Base-by-base conservation (phyloP, 148 eudicot genomes). In the Chenopodium album region DNA sequence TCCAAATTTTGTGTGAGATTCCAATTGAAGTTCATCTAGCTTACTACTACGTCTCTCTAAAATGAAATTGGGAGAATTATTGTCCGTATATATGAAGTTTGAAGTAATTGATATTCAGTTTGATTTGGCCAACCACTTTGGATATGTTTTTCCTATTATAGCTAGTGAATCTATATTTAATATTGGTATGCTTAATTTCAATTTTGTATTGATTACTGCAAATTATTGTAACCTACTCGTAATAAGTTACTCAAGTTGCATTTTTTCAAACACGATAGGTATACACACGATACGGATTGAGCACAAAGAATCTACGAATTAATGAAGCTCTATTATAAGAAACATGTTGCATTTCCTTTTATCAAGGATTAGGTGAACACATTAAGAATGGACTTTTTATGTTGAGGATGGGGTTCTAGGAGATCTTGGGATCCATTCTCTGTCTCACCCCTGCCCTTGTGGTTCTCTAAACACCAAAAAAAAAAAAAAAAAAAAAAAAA, bases 91-190 rank as follows among this genome's bases (percentile, higher is more conserved):
- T 4, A 13, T 28, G 41, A 52, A 29, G 0, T 74, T 74, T 1
- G 59, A 14, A 73, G 2, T 12, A 47, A 13, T n/a, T 0, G 19
- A 23, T 47, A 9, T 8, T 23, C 77, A 74, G 20, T 74, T 74
- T 74, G 77, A 74, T 74, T 50, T 52, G 77, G 63, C 77, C 77
- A 52, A 74, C 77, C 41, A 74, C 62, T 48, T 48, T 13, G 63
- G 77, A 74, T 74, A 50, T 74, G 52, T 5, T 26, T 50, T 50
- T 50, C 22, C 17, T 50, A 2, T 37, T 20, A 22, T 71, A 4
- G 52, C n/a, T 28, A 50, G 16, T 72, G 29, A 72, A 46, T 46
- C 31, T 13, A 46, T 44, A 20, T 22, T 44, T 72, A 47, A 10
- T 20, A 44, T 37, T 72, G 56, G 47, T 72, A 22, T 44, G 56